A percentile compares a stretch with the other conserved stretches of the same genome.
These are phyloP conservation scores for Dactylellina parvicollis DNA, from an alignment of 2,329 filamentous ascomycete genomes.

Conservation along the genomic window DNA sequence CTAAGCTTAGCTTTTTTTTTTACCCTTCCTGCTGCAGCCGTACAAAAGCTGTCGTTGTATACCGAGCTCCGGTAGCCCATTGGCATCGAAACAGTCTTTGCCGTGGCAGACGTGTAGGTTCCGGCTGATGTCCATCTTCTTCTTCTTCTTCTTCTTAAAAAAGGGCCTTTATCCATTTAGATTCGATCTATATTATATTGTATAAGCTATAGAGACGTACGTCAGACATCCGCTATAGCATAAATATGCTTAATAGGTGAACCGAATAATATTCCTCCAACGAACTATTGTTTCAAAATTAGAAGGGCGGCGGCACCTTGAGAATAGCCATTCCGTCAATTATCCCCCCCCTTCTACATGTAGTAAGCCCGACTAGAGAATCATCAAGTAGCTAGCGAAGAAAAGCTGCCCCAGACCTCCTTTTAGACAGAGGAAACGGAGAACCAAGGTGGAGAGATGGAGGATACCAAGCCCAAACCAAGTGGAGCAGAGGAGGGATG, in stretches of 20 bases:
- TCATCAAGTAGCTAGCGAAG: slow-evolving; percentile 30
- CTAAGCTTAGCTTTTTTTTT: no score
- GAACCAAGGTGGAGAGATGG: slow-evolving; percentile 37
- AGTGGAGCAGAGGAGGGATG: slow-evolving; percentile 5
- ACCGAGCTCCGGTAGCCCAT: background rate
- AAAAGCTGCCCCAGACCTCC: background rate
- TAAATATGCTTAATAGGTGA: background rate
- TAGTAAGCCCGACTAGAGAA: slow-evolving; percentile 42
- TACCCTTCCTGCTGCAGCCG: no score
- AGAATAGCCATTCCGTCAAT: slow-evolving; percentile 30
- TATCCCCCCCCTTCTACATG: background rate
- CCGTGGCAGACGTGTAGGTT: background rate
- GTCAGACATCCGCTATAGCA: background rate
- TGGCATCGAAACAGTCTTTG: background rate
- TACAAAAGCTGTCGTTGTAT: background rate
- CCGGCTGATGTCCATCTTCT: slow-evolving; percentile 5
- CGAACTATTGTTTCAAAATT: slow-evolving; percentile 43
- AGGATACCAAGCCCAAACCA: no score
- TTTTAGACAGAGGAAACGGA: slow-evolving; percentile 11
- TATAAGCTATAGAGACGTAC: background rate
- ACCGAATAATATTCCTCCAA: slow-evolving; percentile 28
- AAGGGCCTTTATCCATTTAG: background rate
- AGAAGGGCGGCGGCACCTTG: slow-evolving; percentile 6
- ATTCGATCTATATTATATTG: background rate
- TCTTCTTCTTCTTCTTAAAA: background rate